phyloP scores from a whole-genome alignment of 345 rosid species.

The Abelmoschus esculentus region DNA sequence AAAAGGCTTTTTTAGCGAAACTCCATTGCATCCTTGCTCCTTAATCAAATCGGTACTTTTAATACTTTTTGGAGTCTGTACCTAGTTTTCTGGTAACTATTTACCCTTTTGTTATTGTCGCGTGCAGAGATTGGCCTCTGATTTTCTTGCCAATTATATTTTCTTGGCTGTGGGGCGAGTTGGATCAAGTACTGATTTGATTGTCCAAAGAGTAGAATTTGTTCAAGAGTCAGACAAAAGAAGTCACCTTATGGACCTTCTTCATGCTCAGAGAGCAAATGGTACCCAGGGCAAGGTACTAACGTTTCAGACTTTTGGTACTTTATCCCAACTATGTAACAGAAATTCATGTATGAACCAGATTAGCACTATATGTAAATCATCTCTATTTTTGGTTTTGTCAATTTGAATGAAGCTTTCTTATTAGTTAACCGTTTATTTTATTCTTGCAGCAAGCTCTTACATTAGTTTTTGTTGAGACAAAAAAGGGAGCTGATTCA shows the following conservation, averaged over 20 bases:
- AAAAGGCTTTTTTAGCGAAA: not conserved
- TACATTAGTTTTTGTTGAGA: slow-evolving; percentile 96
- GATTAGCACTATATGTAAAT: not conserved
- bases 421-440: slow-evolving; percentile 4
- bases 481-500: slow-evolving; percentile 88
- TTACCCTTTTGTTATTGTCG: not conserved
- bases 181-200: slow-evolving; percentile 96
- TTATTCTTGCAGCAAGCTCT: slow-evolving; percentile 65
- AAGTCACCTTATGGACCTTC: slow-evolving; percentile 98
- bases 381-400: not conserved
- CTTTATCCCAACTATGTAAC: not conserved
- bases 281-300: slow-evolving; percentile 75
- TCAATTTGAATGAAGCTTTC: not conserved
- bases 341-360: not conserved
- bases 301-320: not conserved
- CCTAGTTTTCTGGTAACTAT: not conserved
- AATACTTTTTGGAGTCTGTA: not conserved
- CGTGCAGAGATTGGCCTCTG: slow-evolving; percentile 94
- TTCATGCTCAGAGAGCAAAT: slow-evolving; percentile 83
- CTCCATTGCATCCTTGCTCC: not conserved
- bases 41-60: not conserved
- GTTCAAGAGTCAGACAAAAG: slow-evolving; percentile 91
- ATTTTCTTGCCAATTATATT: slow-evolving; percentile 66
- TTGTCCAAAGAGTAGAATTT: slow-evolving; percentile 87
- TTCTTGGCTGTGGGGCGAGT: slow-evolving; percentile 96